Conservation (phyloP, 2,329 filamentous ascomycete genomes). For the Xylariaceae sp. region DNA sequence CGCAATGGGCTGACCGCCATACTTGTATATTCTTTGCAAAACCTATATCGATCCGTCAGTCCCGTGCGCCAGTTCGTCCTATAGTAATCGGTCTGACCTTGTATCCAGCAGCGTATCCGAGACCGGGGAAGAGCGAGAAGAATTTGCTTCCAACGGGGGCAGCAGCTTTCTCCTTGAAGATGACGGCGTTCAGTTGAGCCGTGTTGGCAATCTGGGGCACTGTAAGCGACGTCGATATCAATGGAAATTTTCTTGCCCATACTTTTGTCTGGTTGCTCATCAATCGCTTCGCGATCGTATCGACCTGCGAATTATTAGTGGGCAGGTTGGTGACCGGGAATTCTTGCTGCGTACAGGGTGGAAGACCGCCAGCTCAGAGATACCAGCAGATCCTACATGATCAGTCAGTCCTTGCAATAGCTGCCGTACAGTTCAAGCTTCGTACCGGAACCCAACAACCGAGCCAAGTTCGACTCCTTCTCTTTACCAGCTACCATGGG, state of each 20-base stretch:
- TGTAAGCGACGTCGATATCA: slow-evolving; percentile 5
- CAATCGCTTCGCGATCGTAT: slow-evolving; percentile 96
- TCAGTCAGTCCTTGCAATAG: slow-evolving; percentile 6
- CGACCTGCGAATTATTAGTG: slow-evolving; percentile 58
- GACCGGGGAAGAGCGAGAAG: slow-evolving; percentile 90
- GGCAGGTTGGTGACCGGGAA: slow-evolving; percentile 5
- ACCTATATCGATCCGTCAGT: slow-evolving; percentile 43
- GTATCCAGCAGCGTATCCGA: slow-evolving; percentile 96
- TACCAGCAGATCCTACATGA: slow-evolving; percentile 52
- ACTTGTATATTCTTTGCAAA: slow-evolving; percentile 97
- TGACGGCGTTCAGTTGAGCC: slow-evolving; percentile 76
- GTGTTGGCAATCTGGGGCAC: slow-evolving; percentile 15
- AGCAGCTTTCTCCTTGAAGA: slow-evolving; percentile 84
- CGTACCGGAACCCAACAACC: slow-evolving; percentile 86
- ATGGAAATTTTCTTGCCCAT: slow-evolving; percentile 16
- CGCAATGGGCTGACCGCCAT: slow-evolving; percentile 92
- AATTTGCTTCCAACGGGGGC: slow-evolving; percentile 74
- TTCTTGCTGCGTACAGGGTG: slow-evolving; percentile 49
- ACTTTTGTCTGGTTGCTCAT: slow-evolving; percentile 95
- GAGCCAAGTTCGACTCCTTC: slow-evolving; percentile 84
- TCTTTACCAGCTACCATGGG: slow-evolving; percentile 49
- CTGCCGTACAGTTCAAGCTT: not conserved
- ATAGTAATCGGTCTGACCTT: slow-evolving; percentile 54
- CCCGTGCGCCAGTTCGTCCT: not conserved
- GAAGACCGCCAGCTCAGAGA: slow-evolving; percentile 67